Evolutionary conservation across 371 early-diverging fungal genomes (phyloP).

Genomic region (Sporodiniella umbellata): DNA sequence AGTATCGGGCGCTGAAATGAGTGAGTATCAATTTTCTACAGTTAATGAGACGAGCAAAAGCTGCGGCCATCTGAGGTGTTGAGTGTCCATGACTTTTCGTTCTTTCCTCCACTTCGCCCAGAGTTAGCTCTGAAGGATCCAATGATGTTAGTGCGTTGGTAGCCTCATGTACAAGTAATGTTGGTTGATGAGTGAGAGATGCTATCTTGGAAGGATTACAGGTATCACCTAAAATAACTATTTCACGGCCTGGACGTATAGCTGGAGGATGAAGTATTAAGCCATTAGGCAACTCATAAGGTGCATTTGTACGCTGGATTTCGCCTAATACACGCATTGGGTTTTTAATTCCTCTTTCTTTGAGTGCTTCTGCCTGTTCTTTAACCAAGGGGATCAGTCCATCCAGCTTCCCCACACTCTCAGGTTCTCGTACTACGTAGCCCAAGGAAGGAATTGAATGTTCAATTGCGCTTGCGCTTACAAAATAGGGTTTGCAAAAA

Average conservation of each 20-base stretch:
- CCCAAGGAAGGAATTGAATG: constrained; percentile 59
- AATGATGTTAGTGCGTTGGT: constrained; percentile 54
- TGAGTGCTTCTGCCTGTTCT: constrained; percentile 33
- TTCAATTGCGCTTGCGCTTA: constrained; percentile 39
- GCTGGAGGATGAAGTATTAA: constrained; percentile 31
- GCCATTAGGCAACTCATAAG: constrained; percentile 49
- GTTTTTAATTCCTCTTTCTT: constrained; percentile 29
- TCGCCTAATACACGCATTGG: constrained; percentile 46
- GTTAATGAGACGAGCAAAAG: constrained; percentile 36
- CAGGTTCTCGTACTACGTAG: constrained; percentile 45
- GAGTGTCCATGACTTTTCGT: constrained; percentile 57
- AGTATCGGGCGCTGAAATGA: constrained; percentile 60
- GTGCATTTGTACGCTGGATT: constrained; percentile 37
- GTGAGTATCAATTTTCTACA: constrained; percentile 50
- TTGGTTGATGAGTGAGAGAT: constrained; percentile 6
- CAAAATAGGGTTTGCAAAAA: constrained; percentile 13
- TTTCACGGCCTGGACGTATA: constrained; percentile 38
- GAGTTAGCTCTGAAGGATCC: constrained; percentile 15
- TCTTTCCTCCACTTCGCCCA: constrained; percentile 30
- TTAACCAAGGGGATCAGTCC: constrained; percentile 39
- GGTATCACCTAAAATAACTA: constrained; percentile 61
- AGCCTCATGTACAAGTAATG: constrained; percentile 58
- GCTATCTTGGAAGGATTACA: constrained; percentile 35
- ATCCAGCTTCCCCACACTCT: constrained; percentile 40
- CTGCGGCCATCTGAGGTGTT: constrained; percentile 63